Percentiles rank a stretch among this genome's conserved stretches.
phyloP scores from a whole-genome alignment of 192 early-diverging fungal genomes.

The Coemansia sp. region DNA sequence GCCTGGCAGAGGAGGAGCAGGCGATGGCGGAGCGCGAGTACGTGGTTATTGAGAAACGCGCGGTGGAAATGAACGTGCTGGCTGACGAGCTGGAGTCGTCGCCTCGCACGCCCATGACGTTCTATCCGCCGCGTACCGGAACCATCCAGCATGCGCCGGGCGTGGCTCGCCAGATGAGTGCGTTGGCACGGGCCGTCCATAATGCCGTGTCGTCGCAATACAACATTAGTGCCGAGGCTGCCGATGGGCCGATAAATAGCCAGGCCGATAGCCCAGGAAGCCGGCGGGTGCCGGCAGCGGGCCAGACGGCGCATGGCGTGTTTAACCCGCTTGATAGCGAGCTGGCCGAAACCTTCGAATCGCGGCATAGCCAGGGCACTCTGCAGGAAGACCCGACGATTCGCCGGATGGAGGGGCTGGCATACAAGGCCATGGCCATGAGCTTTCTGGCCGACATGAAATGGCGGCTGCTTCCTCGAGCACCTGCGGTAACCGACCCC shows the following conservation, averaged over 20 bases:
- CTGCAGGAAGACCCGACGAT: conserved; percentile 56
- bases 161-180: conserved; percentile 50
- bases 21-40: conserved; percentile 67
- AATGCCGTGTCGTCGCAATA: conserved; percentile 43
- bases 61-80: conserved; percentile 71
- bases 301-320: conserved; percentile 11
- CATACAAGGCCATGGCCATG: conserved; percentile 70
- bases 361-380: conserved; percentile 28
- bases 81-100: conserved; percentile 66
- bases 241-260: conserved; percentile 35
- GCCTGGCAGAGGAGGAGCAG: conserved; percentile 46
- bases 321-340: conserved; percentile 42
- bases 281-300: background rate
- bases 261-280: background rate
- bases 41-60: conserved; percentile 69
- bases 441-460: conserved; percentile 58
- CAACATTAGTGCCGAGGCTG: conserved; percentile 37
- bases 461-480: conserved; percentile 40
- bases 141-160: conserved; percentile 37
- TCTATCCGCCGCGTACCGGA: conserved; percentile 44
- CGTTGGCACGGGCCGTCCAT: conserved; percentile 45
- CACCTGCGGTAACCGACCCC: conserved; percentile 19
- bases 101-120: conserved; percentile 37
- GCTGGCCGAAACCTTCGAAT: conserved; percentile 50
- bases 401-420: conserved; percentile 65